Evolutionary conservation across 352 stramenopile species (phyloP).

Genomic region (Phytophthora macrochlamydospora): DNA sequence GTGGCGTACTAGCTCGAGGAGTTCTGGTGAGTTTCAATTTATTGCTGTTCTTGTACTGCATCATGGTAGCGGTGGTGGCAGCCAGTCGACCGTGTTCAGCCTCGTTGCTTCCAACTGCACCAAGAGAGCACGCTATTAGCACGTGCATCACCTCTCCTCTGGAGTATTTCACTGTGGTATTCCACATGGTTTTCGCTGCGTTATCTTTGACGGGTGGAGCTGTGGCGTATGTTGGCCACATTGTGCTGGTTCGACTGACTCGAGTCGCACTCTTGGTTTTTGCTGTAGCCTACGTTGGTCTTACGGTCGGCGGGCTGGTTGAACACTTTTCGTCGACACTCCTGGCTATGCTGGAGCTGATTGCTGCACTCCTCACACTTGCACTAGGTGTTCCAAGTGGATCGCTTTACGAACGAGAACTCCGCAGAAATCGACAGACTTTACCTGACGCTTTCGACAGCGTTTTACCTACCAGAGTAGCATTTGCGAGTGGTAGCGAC

Average conservation of each 20-base stretch:
- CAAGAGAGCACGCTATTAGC: background rate
- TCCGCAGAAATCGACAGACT: constrained; percentile 8
- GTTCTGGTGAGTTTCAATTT: constrained; percentile 14
- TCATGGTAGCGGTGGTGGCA: background rate
- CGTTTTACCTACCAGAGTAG: constrained; percentile 2
- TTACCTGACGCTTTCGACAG: constrained; percentile 9
- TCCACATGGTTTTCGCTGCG: constrained; percentile 10
- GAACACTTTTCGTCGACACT: background rate
- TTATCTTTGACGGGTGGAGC: background rate
- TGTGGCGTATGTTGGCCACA: constrained; percentile 10
- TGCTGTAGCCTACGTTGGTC: background rate
- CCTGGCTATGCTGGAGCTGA: constrained; percentile 5
- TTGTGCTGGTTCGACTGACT: constrained; percentile 6
- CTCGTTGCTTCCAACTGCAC: background rate
- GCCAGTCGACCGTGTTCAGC: constrained; percentile 3
- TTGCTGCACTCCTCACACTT: constrained; percentile 2
- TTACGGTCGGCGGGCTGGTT: background rate
- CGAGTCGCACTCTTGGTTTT: constrained; percentile 1
- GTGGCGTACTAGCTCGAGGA: constrained; percentile 1
- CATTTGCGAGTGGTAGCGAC: background rate
- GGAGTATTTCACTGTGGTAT: constrained; percentile 8
- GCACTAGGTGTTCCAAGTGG: constrained; percentile 6
- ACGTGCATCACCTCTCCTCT: constrained; percentile 1
- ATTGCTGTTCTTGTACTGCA: constrained; percentile 8
- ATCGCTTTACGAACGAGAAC: constrained; percentile 6